Evolutionary conservation across 2,329 filamentous ascomycete species (phyloP), one percentile per base, ranked within the genome.

Genomic region (Colletotrichum gigasporum): DNA sequence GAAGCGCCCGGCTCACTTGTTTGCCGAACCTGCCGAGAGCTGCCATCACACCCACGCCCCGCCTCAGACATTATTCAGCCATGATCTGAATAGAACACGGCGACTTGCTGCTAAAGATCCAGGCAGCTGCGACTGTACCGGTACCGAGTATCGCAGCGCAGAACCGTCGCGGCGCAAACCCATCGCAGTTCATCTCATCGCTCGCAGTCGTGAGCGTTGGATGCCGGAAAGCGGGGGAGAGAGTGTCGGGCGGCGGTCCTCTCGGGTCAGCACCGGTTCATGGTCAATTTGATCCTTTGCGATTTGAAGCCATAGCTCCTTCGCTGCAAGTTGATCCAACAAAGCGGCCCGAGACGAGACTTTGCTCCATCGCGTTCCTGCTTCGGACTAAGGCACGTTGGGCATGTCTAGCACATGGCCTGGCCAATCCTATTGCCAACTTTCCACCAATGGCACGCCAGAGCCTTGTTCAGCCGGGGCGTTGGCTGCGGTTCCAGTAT

Each of bases 401-500:
- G 37, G n/a, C 61, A 54, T 50, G 48, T 34, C 35, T 42, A 44
- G 48, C 56, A 61, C 61, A 64, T 55, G 56, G 56, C 34, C 24
- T 26, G 14, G 59, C 48, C 26, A 48, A 48, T 42, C 51, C 50
- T 16, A 30, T 48, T 12, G 14, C 22, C n/a, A n/a, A 12, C n/a
- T 55, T 52, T 64, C 61, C 56, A 55, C 61, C 56, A 64, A 64
- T 64, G 56, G 22, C 48, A 35, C 55, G 22, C 20, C 39, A n/a
- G 18, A 39, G 24, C 41, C 22, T 53, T 64, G 20, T 32, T 53
- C 53, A 61, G 48, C 61, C 56, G 16, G 22, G 18, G 16, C 16
- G n/a, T 34, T 30, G 11, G 39, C 39, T 39, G 39, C 39, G 11
- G 32, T n/a, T 30, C 47, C 24, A 30, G 22, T 16, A 18, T 44